A percentile compares a stretch with the other conserved stretches of the same genome.
phyloP scores from a whole-genome alignment of 331 rosid genomes.

The Saraca asoca region DNA sequence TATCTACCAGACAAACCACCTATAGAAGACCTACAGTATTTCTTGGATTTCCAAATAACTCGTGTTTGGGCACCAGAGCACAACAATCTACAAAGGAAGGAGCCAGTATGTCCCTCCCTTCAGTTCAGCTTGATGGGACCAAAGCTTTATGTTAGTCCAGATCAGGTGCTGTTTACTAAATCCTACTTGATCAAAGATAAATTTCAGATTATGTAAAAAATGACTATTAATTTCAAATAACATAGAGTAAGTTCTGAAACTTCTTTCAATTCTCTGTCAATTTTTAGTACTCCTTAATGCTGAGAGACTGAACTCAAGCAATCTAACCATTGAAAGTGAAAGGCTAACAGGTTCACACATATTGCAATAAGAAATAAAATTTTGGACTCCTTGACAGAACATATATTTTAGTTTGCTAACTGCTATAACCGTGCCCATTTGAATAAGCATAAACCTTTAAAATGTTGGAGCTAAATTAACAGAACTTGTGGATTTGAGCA shows the following conservation, averaged over 20 bases:
- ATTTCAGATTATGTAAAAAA: conserved; percentile 25
- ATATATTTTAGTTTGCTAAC: conserved; percentile 12
- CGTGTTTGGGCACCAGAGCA: conserved; percentile 93
- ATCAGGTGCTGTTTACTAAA: conserved; percentile 63
- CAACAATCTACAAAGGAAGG: conserved; percentile 82
- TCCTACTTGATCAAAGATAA: conserved; percentile 21
- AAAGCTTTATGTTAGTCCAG: conserved; percentile 88
- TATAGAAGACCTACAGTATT: conserved; percentile 91
- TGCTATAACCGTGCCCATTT: neutral
- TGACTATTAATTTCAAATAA: conserved; percentile 3
- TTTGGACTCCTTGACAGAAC: conserved; percentile 13
- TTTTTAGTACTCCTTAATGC: neutral
- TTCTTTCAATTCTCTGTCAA: neutral
- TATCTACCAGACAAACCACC: conserved; percentile 82
- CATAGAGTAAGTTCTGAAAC: conserved; percentile 9
- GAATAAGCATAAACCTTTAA: neutral
- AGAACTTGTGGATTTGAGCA: neutral
- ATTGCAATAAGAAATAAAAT: neutral
- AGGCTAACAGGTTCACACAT: neutral
- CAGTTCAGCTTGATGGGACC: conserved; percentile 99
- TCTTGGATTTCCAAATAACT: conserved; percentile 92
- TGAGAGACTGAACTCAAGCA: conserved; percentile 1
- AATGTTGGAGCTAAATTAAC: neutral
- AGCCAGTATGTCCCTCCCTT: conserved; percentile 81
- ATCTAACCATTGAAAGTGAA: conserved; percentile 17